Evolutionary conservation across 2,329 filamentous ascomycete genomes (phyloP).

Genomic region (Neocatenulostroma microsporum): DNA sequence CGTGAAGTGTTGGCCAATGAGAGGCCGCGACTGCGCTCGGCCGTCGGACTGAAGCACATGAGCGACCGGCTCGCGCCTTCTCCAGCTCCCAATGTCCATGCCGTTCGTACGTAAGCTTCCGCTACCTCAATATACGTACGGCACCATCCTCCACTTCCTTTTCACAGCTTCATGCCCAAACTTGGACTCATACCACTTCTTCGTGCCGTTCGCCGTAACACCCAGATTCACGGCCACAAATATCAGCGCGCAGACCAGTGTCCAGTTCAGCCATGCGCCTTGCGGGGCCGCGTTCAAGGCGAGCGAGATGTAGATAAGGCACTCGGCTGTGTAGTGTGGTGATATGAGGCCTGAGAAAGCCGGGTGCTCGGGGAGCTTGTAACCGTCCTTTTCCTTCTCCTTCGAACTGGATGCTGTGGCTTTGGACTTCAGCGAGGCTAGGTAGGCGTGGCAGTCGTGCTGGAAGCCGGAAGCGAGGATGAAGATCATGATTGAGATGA

Average conservation of each 20-base stretch:
- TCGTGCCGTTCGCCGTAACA: conserved; percentile 70
- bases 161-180: conserved; percentile 61
- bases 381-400: conserved; percentile 46
- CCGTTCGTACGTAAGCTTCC: no score
- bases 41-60: no score
- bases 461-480: conserved; percentile 64
- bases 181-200: conserved; percentile 67
- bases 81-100: no score
- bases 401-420: neutral
- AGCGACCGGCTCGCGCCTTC: no score
- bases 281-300: conserved; percentile 64
- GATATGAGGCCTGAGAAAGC: conserved; percentile 67
- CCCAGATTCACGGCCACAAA: conserved; percentile 77
- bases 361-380: conserved; percentile 68
- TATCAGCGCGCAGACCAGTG: conserved; percentile 58
- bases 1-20: no score
- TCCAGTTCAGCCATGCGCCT: conserved; percentile 59
- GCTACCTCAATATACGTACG: conserved; percentile 46
- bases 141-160: conserved; percentile 68
- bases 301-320: conserved; percentile 72
- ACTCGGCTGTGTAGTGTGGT: conserved; percentile 89
- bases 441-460: conserved; percentile 49
- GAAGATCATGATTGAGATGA: conserved; percentile 56
- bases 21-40: no score
- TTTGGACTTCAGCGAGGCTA: conserved; percentile 32